Conservation (phyloP, 2,329 filamentous ascomycete genomes). For the Neoascochyta sp. region DNA sequence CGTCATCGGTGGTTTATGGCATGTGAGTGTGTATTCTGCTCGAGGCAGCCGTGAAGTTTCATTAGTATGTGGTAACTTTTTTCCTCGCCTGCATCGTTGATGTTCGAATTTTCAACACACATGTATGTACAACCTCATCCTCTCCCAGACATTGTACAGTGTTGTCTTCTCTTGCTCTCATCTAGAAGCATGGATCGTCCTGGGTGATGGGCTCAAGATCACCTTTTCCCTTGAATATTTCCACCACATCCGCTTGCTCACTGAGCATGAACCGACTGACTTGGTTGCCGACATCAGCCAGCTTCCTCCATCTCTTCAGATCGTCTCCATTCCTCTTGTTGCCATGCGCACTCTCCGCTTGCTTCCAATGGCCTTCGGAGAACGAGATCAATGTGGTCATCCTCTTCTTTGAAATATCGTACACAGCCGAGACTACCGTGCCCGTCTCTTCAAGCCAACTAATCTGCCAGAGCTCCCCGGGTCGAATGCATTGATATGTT, state of each 20-base stretch:
- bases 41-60: no score
- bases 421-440: constrained; percentile 54
- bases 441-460: constrained; percentile 62
- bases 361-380: constrained; percentile 55
- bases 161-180: no score
- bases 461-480: constrained; percentile 57
- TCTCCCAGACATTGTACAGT: no score
- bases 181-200: constrained; percentile 17
- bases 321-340: constrained; percentile 54
- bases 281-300: constrained; percentile 51
- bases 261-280: constrained; percentile 51
- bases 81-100: no score
- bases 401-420: constrained; percentile 49
- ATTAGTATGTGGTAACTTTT: no score
- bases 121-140: no score
- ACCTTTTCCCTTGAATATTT: constrained; percentile 51
- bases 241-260: constrained; percentile 53
- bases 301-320: constrained; percentile 50
- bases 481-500: constrained; percentile 56
- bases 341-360: constrained; percentile 50
- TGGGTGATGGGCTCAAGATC: constrained; percentile 45
- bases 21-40: no score
- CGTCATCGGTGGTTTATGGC: no score
- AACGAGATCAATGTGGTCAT: constrained; percentile 55
- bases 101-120: no score